Evolutionary conservation across 2,329 filamentous ascomycete species (phyloP).

Genomic region (Phaeophleospora eucalypticola): DNA sequence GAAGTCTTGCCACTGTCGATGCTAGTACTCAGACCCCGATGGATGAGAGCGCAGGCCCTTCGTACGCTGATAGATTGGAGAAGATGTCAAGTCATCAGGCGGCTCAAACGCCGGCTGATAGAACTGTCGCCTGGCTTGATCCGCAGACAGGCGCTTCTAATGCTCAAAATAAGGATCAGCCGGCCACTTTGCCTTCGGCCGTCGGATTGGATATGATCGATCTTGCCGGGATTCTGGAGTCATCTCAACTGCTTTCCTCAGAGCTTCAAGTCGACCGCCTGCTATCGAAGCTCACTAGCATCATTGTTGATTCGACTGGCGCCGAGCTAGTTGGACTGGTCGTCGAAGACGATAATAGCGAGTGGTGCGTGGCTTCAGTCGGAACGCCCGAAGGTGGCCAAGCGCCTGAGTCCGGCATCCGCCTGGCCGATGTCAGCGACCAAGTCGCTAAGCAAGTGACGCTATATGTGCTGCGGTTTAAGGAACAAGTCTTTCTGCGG

Average conservation of each 20-base stretch:
- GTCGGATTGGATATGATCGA: conserved; percentile 73
- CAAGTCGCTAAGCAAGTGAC: conserved; percentile 73
- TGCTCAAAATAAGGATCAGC: conserved; percentile 31
- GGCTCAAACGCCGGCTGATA: conserved; percentile 40
- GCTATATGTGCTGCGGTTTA: conserved; percentile 71
- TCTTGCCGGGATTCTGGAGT: conserved; percentile 71
- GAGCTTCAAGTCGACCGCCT: conserved; percentile 71
- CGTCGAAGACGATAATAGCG: conserved; percentile 61
- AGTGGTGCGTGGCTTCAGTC: conserved; percentile 70
- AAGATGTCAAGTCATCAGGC: conserved; percentile 41
- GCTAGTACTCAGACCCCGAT: conserved; percentile 64
- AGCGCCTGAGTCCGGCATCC: conserved; percentile 62
- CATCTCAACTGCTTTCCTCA: conserved; percentile 74
- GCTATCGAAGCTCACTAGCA: conserved; percentile 75
- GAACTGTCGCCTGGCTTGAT: conserved; percentile 48
- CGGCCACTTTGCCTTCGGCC: conserved; percentile 51
- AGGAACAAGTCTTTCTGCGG: conserved; percentile 69
- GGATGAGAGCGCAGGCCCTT: conserved; percentile 49
- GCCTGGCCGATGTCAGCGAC: conserved; percentile 59
- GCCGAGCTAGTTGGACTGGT: conserved; percentile 70
- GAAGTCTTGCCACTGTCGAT: conserved; percentile 58
- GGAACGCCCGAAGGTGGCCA: conserved; percentile 68
- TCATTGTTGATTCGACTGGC: conserved; percentile 73
- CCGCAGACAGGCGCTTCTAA: conserved; percentile 28
- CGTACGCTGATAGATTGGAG: conserved; percentile 38